Base-by-base conservation (phyloP, 2,329 filamentous ascomycete species). In the Arthrobotrys iridis region DNA sequence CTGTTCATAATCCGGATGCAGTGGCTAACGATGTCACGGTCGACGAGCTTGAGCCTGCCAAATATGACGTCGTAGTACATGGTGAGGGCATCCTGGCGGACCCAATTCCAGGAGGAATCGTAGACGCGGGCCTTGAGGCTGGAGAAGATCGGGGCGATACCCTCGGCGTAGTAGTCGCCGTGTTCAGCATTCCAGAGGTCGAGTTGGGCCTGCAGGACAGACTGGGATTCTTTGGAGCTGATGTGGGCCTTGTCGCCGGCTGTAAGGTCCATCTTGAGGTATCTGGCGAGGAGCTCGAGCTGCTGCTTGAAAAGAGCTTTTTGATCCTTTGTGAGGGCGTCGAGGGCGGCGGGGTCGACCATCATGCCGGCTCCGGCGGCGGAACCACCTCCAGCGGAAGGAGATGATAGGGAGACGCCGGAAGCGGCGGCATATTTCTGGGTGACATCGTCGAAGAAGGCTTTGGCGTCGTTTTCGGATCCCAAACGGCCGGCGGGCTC, bases 11-110 rank as follows among this genome's bases (percentile, higher is more conserved):
- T 95, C 79, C 93, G 91, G 81, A 99, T 98, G 84, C 95, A 99
- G 82, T 93, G 93, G 84, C 93, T 97, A 81, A 99, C 95, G 80
- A 98, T 99, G 83, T 99, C 95, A 77, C 95, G 92, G 81, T 99
- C 95, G 41, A 99, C 91, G 57, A 90, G 92, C 85, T 95, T 89
- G 63, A 99, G 88, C 76, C 95, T 89, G 71, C 95, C 95, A 80
- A 99, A 99, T 81, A 99, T 97, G 81, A 99, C 96, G 81, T 99
- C 95, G 84, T 93, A 99, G 86, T 95, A 99, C 94, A 99, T 99
- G 85, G 88, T 95, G 63, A 99, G 88, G 26, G 94, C 95, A 82
- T 99, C 95, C 82, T 99, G 95, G 60, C 95, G 91, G 77, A 93
- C 95, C 95, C 95, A 99, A 83, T 99, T 99, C 95, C 95, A 99